Evolutionary conservation across 2,329 filamentous ascomycete genomes (phyloP), one percentile per base, ranked within the genome.

Genomic region (Hypoxylon sp.): DNA sequence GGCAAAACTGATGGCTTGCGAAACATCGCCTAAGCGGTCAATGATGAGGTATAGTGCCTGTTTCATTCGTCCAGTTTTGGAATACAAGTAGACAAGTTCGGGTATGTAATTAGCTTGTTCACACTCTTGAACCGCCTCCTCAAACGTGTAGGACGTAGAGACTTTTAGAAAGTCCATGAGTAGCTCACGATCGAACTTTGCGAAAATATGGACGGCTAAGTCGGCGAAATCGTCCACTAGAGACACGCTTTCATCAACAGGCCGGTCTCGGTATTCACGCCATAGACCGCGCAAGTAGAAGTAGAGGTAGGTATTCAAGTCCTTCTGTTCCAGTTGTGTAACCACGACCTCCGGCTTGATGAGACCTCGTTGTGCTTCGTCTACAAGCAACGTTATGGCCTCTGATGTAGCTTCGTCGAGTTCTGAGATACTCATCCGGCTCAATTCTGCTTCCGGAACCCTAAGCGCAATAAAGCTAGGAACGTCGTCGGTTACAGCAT

Each of bases 1-100:
- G 59, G 94, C 94, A 75, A 99, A 99, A 1, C 91, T 88, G 73
- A 99, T 99, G 7, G 96, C 96, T 73, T 96, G 94, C 54, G 91
- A 92, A 54, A 98, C 94, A 77, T 99, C 93, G 65, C 91, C 90
- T 4, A 99, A 86, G n/a, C 93, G 91, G 75, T 97, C 93, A 69
- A 98, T 97, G 76, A 99, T 98, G 56, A 99, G 87, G 74, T 92
- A 94, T 2, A 99, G 84, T 0, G 97, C 97, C 11, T 92, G 90
- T 79, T 98, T 97, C 74, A 93, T 96, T 79, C 98, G 91, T 0
- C 96, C 96, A 0, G 94, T 98, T 79, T 98, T 98, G 67, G 94
- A 97, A 75, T 98, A 92, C 1, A 99, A 88, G 76, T 96, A 96
- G 13, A 99, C 95, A n/a, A 98, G 87, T 78, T 99, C 96, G 39